phyloP scores from a whole-genome alignment of 1,139 yeast genomes.

The Yamadazyma kanchanaburiensis region DNA sequence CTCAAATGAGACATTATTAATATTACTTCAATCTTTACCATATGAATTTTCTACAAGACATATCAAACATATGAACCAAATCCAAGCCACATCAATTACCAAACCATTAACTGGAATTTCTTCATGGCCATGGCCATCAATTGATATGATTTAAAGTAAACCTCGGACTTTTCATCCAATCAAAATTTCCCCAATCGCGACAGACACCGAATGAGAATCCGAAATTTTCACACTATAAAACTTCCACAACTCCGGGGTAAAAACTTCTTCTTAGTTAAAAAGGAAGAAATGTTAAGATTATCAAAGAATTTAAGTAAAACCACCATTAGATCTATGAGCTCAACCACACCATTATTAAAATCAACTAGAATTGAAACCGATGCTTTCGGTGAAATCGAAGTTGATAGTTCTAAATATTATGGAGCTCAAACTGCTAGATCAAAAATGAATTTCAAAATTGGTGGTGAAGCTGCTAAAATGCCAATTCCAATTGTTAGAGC shows the following conservation, averaged over 20 bases:
- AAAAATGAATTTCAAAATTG: constrained; percentile 89
- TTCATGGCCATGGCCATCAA: constrained; percentile 10
- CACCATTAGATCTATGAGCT: constrained; percentile 23
- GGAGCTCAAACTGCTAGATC: constrained; percentile 99
- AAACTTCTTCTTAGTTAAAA: not conserved
- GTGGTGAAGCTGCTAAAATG: constrained; percentile 86
- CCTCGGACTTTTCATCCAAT: constrained; percentile 12
- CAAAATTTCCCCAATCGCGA: constrained; percentile 7
- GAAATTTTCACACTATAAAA: constrained; percentile 2
- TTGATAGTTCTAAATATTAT: constrained; percentile 83
- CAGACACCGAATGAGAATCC: not conserved
- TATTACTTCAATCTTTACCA: constrained; percentile 39
- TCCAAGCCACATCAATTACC: too few species aligned
- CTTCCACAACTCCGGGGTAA: constrained; percentile 14
- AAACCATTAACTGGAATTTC: too few species aligned
- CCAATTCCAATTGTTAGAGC: constrained; percentile 90
- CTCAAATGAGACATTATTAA: constrained; percentile 28
- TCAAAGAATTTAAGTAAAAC: constrained; percentile 4
- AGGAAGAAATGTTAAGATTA: constrained; percentile 9
- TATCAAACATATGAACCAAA: constrained; percentile 34
- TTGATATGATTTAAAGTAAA: not conserved
- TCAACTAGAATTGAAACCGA: constrained; percentile 76
- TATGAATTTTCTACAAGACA: constrained; percentile 36
- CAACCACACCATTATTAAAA: constrained; percentile 21
- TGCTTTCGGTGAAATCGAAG: constrained; percentile 95